Evolutionary conservation across 176 grass and related monocot species (phyloP), one percentile per base, ranked within the genome.

Genomic region (Carex pumila): DNA sequence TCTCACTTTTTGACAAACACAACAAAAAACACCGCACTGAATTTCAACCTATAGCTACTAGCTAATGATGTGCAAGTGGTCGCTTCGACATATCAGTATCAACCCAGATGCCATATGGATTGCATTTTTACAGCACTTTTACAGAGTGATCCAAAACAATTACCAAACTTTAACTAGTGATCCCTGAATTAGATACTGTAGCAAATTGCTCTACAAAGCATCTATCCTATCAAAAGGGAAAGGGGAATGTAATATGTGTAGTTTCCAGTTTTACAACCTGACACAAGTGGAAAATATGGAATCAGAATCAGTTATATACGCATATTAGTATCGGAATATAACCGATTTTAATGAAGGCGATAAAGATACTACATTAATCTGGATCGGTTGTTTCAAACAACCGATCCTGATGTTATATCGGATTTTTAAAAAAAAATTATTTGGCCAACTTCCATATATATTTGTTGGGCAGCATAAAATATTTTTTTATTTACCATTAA

Each of bases 1-100:
- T 77, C 73, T 77, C 32, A 12, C 73, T 77, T 77, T 77, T 77
- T 77, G 73, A 77, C 73, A 56, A 77, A 18, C 32, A 53, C 12
- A 31, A 56, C 49, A 77, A 74, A 73, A 9, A 70, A 70, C n/a
- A 50, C 15, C n/a, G 50, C 73, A 54, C 50, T 3, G 73, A 77
- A 56, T 56, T 72, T 77, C 73, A 56, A 56, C 7, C 73, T 31
- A 2, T 3, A 56, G 73, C 73, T 77, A 56, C 13, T 29, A 56
- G 22, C 11, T 77, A 77, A 22, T 77, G 18, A 25, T 73, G 52
- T 53, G 1, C 3, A 7, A 75, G 71, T 75, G 71, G 67, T 71
- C 6, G 36, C 37, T 71, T 45, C 2, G 17, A 71, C 37, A 45
- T 69, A 37, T 69, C 17, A 41, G 9, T 0, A 45, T 71, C 17